A percentile compares a stretch with the other conserved stretches of the same genome.
Conservation (phyloP, 1,284 basidiomycete species). For the Austropuccinia psidii region DNA sequence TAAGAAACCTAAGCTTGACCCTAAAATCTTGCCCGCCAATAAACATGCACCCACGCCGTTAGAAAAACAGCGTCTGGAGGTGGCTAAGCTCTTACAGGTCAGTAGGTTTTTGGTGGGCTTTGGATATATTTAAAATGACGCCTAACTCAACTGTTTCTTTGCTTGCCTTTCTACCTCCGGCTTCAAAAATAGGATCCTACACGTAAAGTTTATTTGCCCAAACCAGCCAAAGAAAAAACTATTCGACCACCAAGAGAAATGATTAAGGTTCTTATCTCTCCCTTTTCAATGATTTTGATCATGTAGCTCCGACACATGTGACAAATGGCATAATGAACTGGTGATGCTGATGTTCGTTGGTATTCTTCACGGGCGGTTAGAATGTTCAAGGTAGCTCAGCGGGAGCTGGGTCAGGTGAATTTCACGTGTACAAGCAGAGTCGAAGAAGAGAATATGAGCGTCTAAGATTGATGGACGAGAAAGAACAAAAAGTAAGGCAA, state of each 20-base stretch:
- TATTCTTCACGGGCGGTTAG: background rate
- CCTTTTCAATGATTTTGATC: too few species aligned
- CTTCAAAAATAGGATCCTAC: slow-evolving; percentile 56
- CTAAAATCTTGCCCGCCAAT: slow-evolving; percentile 22
- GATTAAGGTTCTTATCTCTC: slow-evolving; percentile 98
- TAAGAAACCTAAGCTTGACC: slow-evolving; percentile 31
- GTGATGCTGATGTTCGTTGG: background rate
- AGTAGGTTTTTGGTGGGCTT: background rate
- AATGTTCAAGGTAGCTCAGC: slow-evolving; percentile 46
- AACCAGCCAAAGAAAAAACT: slow-evolving; percentile 65
- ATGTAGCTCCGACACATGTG: too few species aligned
- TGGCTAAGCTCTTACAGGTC: slow-evolving; percentile 68
- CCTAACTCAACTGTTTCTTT: background rate
- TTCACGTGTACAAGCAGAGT: slow-evolving; percentile 93
- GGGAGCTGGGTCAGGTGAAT: slow-evolving; percentile 47
- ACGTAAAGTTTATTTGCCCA: slow-evolving; percentile 68
- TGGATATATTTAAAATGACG: background rate
- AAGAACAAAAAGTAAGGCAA: slow-evolving; percentile 60
- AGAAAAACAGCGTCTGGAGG: slow-evolving; percentile 65
- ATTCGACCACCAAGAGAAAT: slow-evolving; percentile 76
- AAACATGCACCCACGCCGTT: slow-evolving; percentile 52
- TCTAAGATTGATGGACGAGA: slow-evolving; percentile 79
- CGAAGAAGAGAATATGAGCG: slow-evolving; percentile 90
- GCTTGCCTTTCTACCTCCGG: background rate
- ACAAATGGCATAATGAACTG: slow-evolving; percentile 50